Evolutionary conservation across 1,284 basidiomycete genomes (phyloP).

Genomic region (Tausonia pullulans): DNA sequence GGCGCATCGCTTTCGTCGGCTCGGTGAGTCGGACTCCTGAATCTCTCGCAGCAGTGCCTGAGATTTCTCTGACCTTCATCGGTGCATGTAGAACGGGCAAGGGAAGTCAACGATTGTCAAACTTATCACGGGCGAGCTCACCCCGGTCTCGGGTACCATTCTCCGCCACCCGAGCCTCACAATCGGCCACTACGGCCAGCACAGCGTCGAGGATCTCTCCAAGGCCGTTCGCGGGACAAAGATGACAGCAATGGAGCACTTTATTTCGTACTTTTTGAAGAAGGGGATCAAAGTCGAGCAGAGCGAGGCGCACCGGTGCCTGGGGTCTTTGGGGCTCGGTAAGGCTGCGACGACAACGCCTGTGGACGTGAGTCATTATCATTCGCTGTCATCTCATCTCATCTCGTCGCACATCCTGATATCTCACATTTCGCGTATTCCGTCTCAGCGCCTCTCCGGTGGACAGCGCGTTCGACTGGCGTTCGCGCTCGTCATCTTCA

Average conservation of each 20-base stretch:
- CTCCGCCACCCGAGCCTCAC: conserved; percentile 47
- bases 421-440: too few relatives aligned
- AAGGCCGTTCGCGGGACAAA: conserved; percentile 20
- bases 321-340: conserved; percentile 45
- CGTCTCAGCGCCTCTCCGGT: too few relatives aligned
- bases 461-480: conserved; percentile 28
- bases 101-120: conserved; percentile 54
- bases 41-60: not conserved
- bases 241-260: conserved; percentile 38
- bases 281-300: conserved; percentile 33
- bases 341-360: conserved; percentile 40
- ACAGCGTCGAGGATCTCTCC: conserved; percentile 30
- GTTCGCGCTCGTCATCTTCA: conserved; percentile 28
- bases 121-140: conserved; percentile 44
- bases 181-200: conserved; percentile 42
- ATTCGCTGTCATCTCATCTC: too few relatives aligned
- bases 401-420: too few relatives aligned
- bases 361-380: conserved; percentile 24
- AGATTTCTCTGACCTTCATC: not conserved
- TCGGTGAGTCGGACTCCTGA: conserved; percentile 22
- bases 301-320: conserved; percentile 38
- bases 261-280: conserved; percentile 30
- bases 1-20: conserved; percentile 50
- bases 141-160: conserved; percentile 45
- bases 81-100: conserved; percentile 35